Evolutionary conservation across 2,329 filamentous ascomycete genomes (phyloP).

Genomic region (Pochonia chlamydosporia): DNA sequence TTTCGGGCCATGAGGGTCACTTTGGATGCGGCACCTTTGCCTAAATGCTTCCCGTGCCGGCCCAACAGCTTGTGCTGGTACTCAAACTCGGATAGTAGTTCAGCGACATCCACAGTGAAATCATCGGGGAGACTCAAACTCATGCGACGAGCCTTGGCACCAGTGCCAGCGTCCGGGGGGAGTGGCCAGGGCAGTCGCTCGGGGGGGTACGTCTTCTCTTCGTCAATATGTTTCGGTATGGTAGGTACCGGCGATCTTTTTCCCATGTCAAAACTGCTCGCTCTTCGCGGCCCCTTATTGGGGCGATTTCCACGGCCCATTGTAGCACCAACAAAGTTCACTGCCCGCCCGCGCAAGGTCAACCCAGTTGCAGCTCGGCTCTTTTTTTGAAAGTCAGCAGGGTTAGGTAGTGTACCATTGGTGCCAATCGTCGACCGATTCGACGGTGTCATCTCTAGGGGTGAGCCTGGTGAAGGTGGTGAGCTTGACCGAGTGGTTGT

Average conservation of each 20-base stretch:
- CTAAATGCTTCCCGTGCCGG: constrained; percentile 67
- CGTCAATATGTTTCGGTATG: constrained; percentile 13
- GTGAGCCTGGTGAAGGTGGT: constrained; percentile 44
- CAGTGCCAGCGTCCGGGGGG: constrained; percentile 63
- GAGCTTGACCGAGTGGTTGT: constrained; percentile 42
- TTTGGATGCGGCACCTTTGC: constrained; percentile 76
- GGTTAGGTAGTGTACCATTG: constrained; percentile 30
- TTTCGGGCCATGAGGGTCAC: constrained; percentile 76
- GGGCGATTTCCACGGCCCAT: constrained; percentile 18
- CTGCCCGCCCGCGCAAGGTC: constrained; percentile 39
- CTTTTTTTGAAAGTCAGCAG: constrained; percentile 45
- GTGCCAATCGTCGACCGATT: constrained; percentile 14
- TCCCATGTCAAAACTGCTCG: constrained; percentile 44
- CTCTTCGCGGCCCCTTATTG: constrained; percentile 25
- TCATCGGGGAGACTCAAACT: constrained; percentile 70
- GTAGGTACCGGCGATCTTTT: constrained; percentile 21
- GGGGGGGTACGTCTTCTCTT: constrained; percentile 25
- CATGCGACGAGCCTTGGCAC: constrained; percentile 72
- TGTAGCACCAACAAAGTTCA: constrained; percentile 38
- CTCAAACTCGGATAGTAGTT: constrained; percentile 64
- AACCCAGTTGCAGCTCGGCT: constrained; percentile 46
- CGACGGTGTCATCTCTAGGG: constrained; percentile 34
- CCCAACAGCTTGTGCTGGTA: constrained; percentile 66
- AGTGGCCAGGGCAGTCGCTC: constrained; percentile 51
- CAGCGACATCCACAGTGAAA: constrained; percentile 64